These are phyloP conservation scores for Candida glucosophila DNA, from an alignment of 1,139 yeast species.

Conservation along the genomic window DNA sequence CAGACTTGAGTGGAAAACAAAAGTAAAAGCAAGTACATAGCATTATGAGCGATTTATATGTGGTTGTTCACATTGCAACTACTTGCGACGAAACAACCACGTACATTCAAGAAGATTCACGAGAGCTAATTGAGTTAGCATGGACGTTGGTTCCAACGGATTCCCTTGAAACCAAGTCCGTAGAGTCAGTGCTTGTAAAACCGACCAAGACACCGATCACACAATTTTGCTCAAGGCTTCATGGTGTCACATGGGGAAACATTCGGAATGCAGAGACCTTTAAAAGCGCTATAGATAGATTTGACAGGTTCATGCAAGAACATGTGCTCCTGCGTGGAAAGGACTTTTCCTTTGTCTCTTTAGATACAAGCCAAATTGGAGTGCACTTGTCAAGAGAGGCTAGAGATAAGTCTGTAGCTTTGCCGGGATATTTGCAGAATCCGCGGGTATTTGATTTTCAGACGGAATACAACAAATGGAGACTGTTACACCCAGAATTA, in stretches of 20 bases:
- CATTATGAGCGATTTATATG: slow-evolving; percentile 55
- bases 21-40: no score
- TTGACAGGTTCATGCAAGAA: slow-evolving; percentile 44
- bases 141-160: slow-evolving; percentile 45
- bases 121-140: slow-evolving; percentile 60
- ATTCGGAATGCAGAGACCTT: slow-evolving; percentile 48
- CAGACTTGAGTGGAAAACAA: no score
- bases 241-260: slow-evolving; percentile 55
- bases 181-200: slow-evolving; percentile 43
- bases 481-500: no score
- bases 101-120: slow-evolving; percentile 52
- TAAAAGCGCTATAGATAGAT: slow-evolving; percentile 48
- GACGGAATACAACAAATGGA: slow-evolving; percentile 66
- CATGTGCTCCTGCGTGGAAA: slow-evolving; percentile 31
- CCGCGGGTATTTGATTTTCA: slow-evolving; percentile 72
- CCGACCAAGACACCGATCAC: slow-evolving; percentile 67
- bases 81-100: slow-evolving; percentile 62
- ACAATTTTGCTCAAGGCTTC: slow-evolving; percentile 44
- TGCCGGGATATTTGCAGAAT: slow-evolving; percentile 70
- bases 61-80: slow-evolving; percentile 55
- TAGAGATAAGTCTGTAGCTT: slow-evolving; percentile 59
- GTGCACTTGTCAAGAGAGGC: slow-evolving; percentile 79
- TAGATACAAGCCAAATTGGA: slow-evolving; percentile 60
- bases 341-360: slow-evolving; percentile 61
- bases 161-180: slow-evolving; percentile 24